These are phyloP conservation scores for Neurospora sp. DNA, from an alignment of 495 filamentous ascomycete species.

Conservation along the genomic window DNA sequence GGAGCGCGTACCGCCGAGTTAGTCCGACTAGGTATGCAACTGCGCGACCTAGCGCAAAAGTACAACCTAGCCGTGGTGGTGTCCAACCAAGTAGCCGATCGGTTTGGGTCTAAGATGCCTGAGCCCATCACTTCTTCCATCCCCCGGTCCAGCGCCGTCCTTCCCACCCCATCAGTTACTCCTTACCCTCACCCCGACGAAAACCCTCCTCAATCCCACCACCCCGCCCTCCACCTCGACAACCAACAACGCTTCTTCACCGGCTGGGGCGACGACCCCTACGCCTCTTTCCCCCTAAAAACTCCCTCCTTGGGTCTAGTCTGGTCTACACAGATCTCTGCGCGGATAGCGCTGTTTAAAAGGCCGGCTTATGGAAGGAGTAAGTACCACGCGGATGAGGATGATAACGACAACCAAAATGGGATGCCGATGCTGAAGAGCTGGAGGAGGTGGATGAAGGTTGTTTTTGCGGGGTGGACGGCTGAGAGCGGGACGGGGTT, in stretches of 20 bases:
- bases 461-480: conserved; percentile 70
- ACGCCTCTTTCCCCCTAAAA: conserved; percentile 44
- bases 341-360: conserved; percentile 70
- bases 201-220: conserved; percentile 11
- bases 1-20: conserved; percentile 58
- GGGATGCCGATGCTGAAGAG: conserved; percentile 22
- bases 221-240: conserved; percentile 55
- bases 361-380: conserved; percentile 34
- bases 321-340: conserved; percentile 82
- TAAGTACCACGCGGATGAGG: conserved; percentile 5
- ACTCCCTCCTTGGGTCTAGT: conserved; percentile 79
- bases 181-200: conserved; percentile 29
- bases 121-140: conserved; percentile 7
- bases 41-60: conserved; percentile 62
- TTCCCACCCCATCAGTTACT: conserved; percentile 18
- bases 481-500: conserved; percentile 32
- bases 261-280: conserved; percentile 69
- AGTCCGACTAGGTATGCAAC: conserved; percentile 59
- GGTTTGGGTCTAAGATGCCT: conserved; percentile 41
- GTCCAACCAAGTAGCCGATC: conserved; percentile 92
- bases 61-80: conserved; percentile 78
- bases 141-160: conserved; percentile 1
- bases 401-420: conserved; percentile 18
- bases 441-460: conserved; percentile 62
- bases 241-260: conserved; percentile 92